Base-by-base conservation (phyloP, 208 protist genomes). In the Sergeia podlipaevii region DNA sequence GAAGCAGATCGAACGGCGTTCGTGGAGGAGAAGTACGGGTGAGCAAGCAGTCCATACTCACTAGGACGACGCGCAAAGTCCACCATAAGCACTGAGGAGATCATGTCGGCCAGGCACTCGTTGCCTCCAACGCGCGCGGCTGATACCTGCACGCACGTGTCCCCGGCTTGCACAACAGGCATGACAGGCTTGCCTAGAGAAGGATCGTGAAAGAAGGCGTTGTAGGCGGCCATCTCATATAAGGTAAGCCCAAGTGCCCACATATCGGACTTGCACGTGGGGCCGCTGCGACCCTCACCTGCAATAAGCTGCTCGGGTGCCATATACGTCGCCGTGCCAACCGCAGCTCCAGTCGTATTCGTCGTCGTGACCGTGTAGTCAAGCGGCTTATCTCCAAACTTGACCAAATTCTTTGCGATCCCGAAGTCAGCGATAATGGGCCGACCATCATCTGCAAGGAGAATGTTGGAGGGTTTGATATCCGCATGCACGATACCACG, bases 351-450 rank as follows among this genome's bases (percentile, higher is more conserved):
- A 32, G 49, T 36, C 10, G 41, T 52, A 46, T 28, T 64, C 28
- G 56, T 79, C 30, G 20, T 61, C 0, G 59, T 68, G 27, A 54
- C 30, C 10, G 72, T 79, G 42, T 66, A n/a, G 28, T 74, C 83
- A 39, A 80, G 6, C 3, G 58, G 34, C 10, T 39, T 32, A 32
- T 72, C 64, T 21, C 74, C 74, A 21, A 77, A 73, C 3, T 26
- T 28, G 42, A 64, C 76, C 43, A 55, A 56, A 24, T 77, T 58
- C 65, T 77, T 80, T 7, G 74, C 76, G 28, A 87, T 80, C 50
- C 90, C 90, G 61, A 96, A 94, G 60, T 96, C 90, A 5, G 80
- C 63, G 37, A 96, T 64, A 17, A 85, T 71, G 1, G 83, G 71
- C 20, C 70, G 61, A n/a, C 77, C 64, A 28, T 92, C 76, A 24